These are phyloP conservation scores for Hypomontagnella submonticulosa DNA, from an alignment of 495 filamentous ascomycete species.

Conservation along the genomic window DNA sequence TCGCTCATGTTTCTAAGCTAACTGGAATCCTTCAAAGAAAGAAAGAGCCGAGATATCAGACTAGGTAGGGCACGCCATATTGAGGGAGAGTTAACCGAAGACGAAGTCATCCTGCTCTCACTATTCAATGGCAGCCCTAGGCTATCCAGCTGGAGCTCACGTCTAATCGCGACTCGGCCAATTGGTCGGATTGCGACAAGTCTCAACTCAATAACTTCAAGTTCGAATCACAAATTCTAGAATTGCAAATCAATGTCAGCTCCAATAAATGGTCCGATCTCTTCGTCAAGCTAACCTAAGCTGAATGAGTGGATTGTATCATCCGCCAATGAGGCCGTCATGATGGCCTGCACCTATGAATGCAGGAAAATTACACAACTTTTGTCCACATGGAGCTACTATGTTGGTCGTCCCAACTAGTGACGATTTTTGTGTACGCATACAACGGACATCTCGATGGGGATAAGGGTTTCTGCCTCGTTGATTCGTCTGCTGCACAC, in stretches of 20 bases:
- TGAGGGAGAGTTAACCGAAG: not conserved
- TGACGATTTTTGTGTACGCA: slow-evolving; percentile 3
- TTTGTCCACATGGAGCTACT: slow-evolving; percentile 36
- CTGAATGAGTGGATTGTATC: slow-evolving; percentile 22
- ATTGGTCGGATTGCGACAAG: slow-evolving; percentile 9
- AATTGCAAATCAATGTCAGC: slow-evolving; percentile 6
- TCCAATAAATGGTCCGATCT: slow-evolving; percentile 10
- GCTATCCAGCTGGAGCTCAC: not conserved
- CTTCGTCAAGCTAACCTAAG: slow-evolving; percentile 26
- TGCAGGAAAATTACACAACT: slow-evolving; percentile 23
- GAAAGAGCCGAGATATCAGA: too few relatives aligned
- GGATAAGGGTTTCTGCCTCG: slow-evolving; percentile 14
- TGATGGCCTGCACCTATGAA: slow-evolving; percentile 35
- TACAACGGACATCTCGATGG: slow-evolving; percentile 17
- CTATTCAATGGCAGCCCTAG: not conserved
- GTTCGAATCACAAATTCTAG: slow-evolving; percentile 2
- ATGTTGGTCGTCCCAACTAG: slow-evolving; percentile 21
- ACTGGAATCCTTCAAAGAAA: slow-evolving; percentile 4
- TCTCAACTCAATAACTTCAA: slow-evolving; percentile 9
- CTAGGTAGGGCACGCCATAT: not conserved
- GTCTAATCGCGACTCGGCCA: slow-evolving; percentile 4
- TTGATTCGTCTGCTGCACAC: slow-evolving; percentile 41
- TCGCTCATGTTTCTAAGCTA: slow-evolving; percentile 19
- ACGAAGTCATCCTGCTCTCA: not conserved
- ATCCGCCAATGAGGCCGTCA: slow-evolving; percentile 31